phyloP scores from a whole-genome alignment of 768 basidiomycete species.

The Auricularia auricula-judae region DNA sequence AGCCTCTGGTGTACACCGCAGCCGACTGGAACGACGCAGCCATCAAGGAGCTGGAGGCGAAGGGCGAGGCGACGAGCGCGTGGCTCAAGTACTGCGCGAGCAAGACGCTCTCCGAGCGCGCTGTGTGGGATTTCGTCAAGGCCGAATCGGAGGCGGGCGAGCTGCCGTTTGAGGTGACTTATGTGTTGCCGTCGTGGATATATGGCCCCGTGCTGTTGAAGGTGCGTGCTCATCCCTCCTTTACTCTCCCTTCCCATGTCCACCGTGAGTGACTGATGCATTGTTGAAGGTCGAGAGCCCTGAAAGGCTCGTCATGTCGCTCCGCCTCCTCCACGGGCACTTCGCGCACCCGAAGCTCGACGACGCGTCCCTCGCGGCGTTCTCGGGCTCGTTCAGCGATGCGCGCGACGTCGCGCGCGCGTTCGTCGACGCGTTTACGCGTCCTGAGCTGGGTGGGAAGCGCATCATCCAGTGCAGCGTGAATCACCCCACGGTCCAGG shows the following conservation, averaged over 20 bases:
- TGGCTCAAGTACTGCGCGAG: not conserved
- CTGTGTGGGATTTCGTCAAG: not conserved
- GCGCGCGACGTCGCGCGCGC: not conserved
- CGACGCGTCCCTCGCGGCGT: not conserved
- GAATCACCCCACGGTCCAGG: not conserved
- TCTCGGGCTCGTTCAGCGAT: not conserved
- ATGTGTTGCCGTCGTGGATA: not conserved
- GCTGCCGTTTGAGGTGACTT: not conserved
- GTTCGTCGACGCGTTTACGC: not conserved
- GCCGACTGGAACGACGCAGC: not conserved
- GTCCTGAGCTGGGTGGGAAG: not conserved
- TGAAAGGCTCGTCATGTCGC: not conserved
- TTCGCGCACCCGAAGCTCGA: not conserved
- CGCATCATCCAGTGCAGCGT: not conserved
- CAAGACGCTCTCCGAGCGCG: not conserved
- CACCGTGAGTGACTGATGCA: too few species aligned
- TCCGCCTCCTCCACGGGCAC: not conserved
- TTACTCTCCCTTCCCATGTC: too few species aligned
- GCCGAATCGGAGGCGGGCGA: not conserved
- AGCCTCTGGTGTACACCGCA: not conserved
- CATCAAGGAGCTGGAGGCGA: not conserved
- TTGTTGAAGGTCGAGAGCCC: not conserved
- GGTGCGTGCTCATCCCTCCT: too few species aligned
- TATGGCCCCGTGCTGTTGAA: not conserved
- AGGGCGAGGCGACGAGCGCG: not conserved